Evolutionary conservation across 179 eudicot genomes (phyloP), one percentile per base, ranked within the genome.

Genomic region (Heliamphora pulchella): DNA sequence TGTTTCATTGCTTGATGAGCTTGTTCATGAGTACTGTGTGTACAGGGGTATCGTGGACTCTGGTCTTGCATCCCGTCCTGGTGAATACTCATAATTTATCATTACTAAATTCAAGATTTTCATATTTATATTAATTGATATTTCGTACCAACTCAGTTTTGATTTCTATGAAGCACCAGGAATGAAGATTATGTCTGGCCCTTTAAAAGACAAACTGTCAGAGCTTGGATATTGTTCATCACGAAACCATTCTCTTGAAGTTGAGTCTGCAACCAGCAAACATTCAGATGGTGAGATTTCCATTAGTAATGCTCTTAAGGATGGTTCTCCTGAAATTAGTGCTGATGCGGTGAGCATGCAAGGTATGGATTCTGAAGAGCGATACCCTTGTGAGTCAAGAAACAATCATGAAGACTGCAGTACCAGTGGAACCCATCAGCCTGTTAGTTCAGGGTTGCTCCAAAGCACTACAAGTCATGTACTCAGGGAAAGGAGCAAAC

Each of bases 31-130:
- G 83, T 96, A 92, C 70, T 96, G 98, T 81, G 80, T 96, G 77
- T 96, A 93, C 82, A 87, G 99, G 90, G 99, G 97, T 77, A 91
- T 96, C 65, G 92, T 91, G 83, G 90, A 89, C 82, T 85, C 90
- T 73, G 83, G 77, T 66, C 71, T 74, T 8, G 48, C 82, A 80
- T 71, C 86, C 63, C 76, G 82, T 48, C 55, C 86, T 65, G 87
- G 80, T 75, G 55, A 61, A 55, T 80, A 7, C 67, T 18, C 8
- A 17, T 74, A 39, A 39, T 48, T 66, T 50, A 66, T 84, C n/a
- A 4, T 20, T 2, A 39, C 61, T 51, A 41, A 5, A 64, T 74
- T 80, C 10, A 14, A 53, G 71, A 61, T 54, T 72, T n/a, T 50
- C 64, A 48, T 57, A 44, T 65, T 50, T 78, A 3, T 59, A 0